phyloP scores from a whole-genome alignment of 2,329 filamentous ascomycete genomes.

The Karstenula rhodostoma region DNA sequence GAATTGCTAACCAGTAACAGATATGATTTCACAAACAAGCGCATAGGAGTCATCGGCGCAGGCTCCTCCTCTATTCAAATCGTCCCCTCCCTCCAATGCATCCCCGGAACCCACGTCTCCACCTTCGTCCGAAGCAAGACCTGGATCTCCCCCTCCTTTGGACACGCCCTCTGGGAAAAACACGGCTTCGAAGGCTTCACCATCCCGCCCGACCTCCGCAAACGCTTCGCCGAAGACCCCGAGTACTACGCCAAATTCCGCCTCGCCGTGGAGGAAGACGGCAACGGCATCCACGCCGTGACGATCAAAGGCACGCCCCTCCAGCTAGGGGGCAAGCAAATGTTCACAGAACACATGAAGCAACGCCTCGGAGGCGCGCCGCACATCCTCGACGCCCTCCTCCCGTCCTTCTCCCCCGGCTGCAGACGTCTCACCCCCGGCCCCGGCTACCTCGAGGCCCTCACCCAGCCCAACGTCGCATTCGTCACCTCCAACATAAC shows the following conservation, averaged over 20 bases:
- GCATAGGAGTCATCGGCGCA: conserved; percentile 46
- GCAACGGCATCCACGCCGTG: conserved; percentile 39
- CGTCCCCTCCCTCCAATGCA: conserved; percentile 49
- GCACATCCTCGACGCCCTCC: conserved; percentile 52
- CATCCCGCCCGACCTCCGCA: conserved; percentile 35
- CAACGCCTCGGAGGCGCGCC: conserved; percentile 47
- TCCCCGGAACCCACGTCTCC: conserved; percentile 39
- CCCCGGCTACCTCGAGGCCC: conserved; percentile 60
- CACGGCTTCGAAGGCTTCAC: conserved; percentile 45
- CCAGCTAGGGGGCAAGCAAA: conserved; percentile 46
- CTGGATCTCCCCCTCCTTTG: conserved; percentile 47
- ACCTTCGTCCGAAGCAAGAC: conserved; percentile 47
- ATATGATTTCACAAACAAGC: conserved; percentile 43
- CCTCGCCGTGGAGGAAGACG: conserved; percentile 43
- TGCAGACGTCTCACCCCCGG: conserved; percentile 61
- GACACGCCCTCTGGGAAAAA: conserved; percentile 38
- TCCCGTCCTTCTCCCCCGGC: conserved; percentile 55
- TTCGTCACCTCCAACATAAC: conserved; percentile 49
- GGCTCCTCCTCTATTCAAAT: conserved; percentile 53
- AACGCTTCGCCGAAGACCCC: conserved; percentile 37
- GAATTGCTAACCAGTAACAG: conserved; percentile 24
- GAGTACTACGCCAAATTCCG: conserved; percentile 44
- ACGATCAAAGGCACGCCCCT: conserved; percentile 49
- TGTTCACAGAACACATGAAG: conserved; percentile 54
- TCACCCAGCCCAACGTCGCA: conserved; percentile 51